These are phyloP conservation scores for Talaromyces thailandensis DNA, from an alignment of 495 filamentous ascomycete species.

Conservation along the genomic window DNA sequence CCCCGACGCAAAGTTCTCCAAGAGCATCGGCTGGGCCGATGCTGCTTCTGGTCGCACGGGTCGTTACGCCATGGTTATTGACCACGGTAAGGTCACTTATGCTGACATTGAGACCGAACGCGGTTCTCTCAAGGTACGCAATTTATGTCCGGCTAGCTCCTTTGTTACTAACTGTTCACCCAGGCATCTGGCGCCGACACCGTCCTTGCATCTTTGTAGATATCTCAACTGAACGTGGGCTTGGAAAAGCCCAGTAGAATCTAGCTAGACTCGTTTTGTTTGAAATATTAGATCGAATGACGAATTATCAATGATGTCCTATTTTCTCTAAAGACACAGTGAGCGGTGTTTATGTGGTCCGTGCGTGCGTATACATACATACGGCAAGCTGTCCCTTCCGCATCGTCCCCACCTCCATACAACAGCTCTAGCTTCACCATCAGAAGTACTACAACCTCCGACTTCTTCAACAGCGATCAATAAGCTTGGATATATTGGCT, in stretches of 20 bases:
- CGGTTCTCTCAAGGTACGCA: slow-evolving; percentile 37
- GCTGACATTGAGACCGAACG: slow-evolving; percentile 67
- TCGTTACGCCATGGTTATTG: slow-evolving; percentile 77
- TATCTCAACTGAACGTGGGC: not conserved
- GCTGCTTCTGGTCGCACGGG: slow-evolving; percentile 55
- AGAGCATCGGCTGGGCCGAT: slow-evolving; percentile 69
- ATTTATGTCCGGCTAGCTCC: not conserved
- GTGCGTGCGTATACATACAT: not conserved
- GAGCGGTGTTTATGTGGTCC: not conserved
- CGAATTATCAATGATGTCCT: not conserved
- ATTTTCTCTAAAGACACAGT: not conserved
- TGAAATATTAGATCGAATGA: not conserved
- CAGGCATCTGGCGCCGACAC: slow-evolving; percentile 67
- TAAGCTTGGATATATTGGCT: not conserved
- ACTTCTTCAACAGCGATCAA: not conserved
- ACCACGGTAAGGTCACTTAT: slow-evolving; percentile 81
- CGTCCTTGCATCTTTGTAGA: slow-evolving; percentile 39
- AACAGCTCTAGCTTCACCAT: not conserved
- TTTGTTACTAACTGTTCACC: slow-evolving; percentile 1
- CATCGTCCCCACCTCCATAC: not conserved
- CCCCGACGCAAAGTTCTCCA: slow-evolving; percentile 62
- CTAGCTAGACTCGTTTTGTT: not conserved
- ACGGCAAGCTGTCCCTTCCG: not conserved
- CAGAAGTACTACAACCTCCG: not conserved
- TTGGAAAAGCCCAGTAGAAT: not conserved